These are phyloP conservation scores for Fusarium humuli DNA, from an alignment of 2,329 filamentous ascomycete species.

Conservation along the genomic window DNA sequence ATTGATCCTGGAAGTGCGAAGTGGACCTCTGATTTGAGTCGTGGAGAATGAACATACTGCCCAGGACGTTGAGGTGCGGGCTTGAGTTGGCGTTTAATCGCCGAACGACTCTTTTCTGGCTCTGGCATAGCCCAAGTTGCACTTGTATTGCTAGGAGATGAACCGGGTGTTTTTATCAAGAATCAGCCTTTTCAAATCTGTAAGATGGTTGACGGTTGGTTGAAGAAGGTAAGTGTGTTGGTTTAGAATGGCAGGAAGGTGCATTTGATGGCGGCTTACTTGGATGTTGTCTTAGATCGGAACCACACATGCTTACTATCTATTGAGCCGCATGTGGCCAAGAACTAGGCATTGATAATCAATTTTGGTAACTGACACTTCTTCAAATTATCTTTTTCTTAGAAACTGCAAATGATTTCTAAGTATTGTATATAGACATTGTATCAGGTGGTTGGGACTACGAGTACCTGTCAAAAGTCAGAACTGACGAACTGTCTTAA, in stretches of 20 bases:
- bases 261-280: background rate
- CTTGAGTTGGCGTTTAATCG: slow-evolving; percentile 44
- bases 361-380: background rate
- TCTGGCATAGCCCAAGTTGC: slow-evolving; percentile 32
- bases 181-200: background rate
- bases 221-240: background rate
- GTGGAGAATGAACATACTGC: slow-evolving; percentile 43
- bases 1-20: slow-evolving; percentile 47
- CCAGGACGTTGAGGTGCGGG: slow-evolving; percentile 39
- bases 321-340: background rate
- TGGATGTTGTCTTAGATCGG: background rate
- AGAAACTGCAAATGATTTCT: background rate
- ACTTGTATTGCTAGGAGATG: background rate
- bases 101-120: slow-evolving; percentile 18
- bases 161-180: background rate
- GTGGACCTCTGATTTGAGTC: slow-evolving; percentile 45
- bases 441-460: background rate
- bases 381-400: background rate
- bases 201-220: background rate
- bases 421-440: background rate
- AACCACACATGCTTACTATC: background rate
- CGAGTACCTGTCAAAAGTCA: too few species aligned
- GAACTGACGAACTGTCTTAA: too few species aligned
- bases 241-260: background rate
- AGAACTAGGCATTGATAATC: background rate